Conservation (phyloP, 495 filamentous ascomycete species). For the Penicillium waksmanii region DNA sequence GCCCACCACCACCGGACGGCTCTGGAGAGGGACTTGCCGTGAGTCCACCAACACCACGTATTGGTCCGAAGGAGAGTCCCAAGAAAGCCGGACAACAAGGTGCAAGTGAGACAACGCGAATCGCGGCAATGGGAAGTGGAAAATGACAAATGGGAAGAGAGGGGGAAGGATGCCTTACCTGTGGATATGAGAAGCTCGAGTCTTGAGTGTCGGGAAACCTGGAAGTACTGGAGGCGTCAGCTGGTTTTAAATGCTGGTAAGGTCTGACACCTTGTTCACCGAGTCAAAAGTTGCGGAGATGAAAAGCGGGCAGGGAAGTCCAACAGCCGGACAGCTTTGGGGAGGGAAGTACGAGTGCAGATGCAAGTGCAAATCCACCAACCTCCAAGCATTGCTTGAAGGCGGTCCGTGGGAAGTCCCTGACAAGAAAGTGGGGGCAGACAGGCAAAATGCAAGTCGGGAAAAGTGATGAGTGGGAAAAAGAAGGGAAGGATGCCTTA, state of each 20-base stretch:
- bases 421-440: not conserved
- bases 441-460: not conserved
- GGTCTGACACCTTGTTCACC: too few relatives aligned
- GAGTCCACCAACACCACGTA: too few relatives aligned
- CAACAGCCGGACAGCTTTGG: too few relatives aligned
- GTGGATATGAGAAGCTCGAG: not conserved
- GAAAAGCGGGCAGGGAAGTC: too few relatives aligned
- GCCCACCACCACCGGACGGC: too few relatives aligned
- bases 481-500: not conserved
- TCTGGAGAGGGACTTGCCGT: too few relatives aligned
- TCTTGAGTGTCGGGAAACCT: not conserved
- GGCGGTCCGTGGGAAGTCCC: too few relatives aligned
- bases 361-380: too few relatives aligned
- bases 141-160: not conserved
- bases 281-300: too few relatives aligned
- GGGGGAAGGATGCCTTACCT: not conserved
- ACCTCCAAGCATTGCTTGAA: too few relatives aligned
- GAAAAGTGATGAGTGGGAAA: not conserved
- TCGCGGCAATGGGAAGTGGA: not conserved
- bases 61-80: not conserved
- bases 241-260: too few relatives aligned
- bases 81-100: not conserved
- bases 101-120: not conserved
- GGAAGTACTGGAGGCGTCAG: not conserved
- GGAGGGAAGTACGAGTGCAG: too few relatives aligned